Percentiles rank a stretch among this genome's conserved stretches.
Evolutionary conservation across 75 land plant species (phyloP).

Genomic region (Chamaecyparis obtusa): DNA sequence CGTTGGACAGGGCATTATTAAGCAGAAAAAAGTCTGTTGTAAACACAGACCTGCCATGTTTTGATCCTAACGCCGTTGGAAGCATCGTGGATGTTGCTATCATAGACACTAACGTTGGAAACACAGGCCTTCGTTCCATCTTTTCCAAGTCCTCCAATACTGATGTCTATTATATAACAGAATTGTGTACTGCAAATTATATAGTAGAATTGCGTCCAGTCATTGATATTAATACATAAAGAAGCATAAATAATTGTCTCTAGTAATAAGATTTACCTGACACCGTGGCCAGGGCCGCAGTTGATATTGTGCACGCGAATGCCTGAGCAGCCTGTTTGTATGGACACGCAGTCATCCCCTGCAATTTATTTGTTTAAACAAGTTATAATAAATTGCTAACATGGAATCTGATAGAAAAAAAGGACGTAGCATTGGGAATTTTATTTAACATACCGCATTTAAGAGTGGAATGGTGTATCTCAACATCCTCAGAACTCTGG

Average conservation of each 20-base stretch:
- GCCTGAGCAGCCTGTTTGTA: constrained; percentile 34
- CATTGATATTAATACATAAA: too few relatives aligned
- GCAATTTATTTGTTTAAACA: neutral
- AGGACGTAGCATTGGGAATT: neutral
- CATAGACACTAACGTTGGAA: constrained; percentile 22
- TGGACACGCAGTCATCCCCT: constrained; percentile 38
- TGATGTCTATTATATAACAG: neutral
- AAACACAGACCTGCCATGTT: constrained; percentile 28
- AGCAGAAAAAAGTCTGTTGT: too few relatives aligned
- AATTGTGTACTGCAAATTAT: too few relatives aligned
- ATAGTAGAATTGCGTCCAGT: too few relatives aligned
- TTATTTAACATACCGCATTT: constrained; percentile 39
- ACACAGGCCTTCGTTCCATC: constrained; percentile 27
- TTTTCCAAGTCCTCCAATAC: constrained; percentile 25
- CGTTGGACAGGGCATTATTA: too few relatives aligned
- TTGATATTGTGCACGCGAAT: constrained; percentile 21
- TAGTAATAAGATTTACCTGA: constrained; percentile 1
- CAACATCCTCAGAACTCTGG: constrained; percentile 56
- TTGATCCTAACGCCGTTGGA: constrained; percentile 26
- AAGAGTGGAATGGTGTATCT: constrained; percentile 48
- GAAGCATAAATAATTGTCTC: too few relatives aligned
- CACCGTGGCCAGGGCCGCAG: constrained; percentile 33
- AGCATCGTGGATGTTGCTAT: constrained; percentile 14
- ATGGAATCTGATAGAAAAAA: neutral
- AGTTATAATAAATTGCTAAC: neutral